A percentile compares a stretch with the other conserved stretches of the same genome.
Conservation (phyloP, 2,329 filamentous ascomycete species). For the Aspergillus fumigatiaffinis region DNA sequence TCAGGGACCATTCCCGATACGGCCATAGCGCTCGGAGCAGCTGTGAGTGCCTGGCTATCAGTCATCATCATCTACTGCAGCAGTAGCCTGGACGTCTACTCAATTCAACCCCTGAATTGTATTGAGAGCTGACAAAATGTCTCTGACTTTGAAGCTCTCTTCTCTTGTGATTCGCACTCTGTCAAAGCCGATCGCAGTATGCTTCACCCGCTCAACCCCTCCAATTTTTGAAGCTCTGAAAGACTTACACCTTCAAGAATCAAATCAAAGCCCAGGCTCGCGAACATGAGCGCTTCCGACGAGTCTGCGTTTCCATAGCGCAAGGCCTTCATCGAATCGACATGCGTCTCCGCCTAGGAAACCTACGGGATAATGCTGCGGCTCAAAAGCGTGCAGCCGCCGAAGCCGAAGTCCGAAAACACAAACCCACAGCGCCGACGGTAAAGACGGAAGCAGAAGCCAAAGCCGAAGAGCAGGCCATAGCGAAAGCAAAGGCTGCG, state of each 20-base stretch:
- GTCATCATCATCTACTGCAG: background rate
- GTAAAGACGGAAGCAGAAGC: constrained; percentile 60
- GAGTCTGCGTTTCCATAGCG: constrained; percentile 58
- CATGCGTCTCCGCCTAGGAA: constrained; percentile 64
- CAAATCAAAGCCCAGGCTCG: constrained; percentile 64
- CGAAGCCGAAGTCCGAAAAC: constrained; percentile 52
- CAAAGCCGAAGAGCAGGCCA: constrained; percentile 52
- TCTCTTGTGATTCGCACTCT: constrained; percentile 62
- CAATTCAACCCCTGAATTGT: background rate
- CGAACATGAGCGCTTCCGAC: constrained; percentile 64
- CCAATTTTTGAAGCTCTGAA: background rate
- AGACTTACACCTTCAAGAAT: constrained; percentile 48
- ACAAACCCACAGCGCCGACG: constrained; percentile 52
- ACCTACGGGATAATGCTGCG: constrained; percentile 59
- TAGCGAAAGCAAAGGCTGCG: constrained; percentile 41
- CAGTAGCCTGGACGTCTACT: background rate
- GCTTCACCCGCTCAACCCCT: constrained; percentile 3
- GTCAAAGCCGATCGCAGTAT: constrained; percentile 65
- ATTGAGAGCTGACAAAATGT: constrained; percentile 44
- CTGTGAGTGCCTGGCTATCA: constrained; percentile 10
- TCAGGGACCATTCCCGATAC: constrained; percentile 3
- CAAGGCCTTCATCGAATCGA: constrained; percentile 63
- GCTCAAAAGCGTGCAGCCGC: constrained; percentile 46
- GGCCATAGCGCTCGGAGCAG: background rate
- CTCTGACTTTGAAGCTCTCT: constrained; percentile 62